Evolutionary conservation across 495 filamentous ascomycete species (phyloP).

Genomic region (Xylaria scruposa): DNA sequence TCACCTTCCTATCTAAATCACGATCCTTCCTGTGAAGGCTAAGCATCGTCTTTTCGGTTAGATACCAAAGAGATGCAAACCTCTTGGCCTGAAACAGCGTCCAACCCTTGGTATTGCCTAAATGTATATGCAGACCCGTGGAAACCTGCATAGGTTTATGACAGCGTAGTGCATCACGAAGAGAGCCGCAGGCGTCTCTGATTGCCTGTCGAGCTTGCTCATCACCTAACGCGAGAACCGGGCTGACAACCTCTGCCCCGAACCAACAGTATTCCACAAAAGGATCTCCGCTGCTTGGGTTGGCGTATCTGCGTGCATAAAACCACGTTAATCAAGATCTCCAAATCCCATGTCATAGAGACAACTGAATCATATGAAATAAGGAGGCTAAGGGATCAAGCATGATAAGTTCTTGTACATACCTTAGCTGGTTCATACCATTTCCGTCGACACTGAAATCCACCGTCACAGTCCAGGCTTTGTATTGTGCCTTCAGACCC

Average conservation of each 20-base stretch:
- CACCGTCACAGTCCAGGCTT: constrained; percentile 27
- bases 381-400: background rate
- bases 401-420: background rate
- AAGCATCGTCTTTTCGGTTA: constrained; percentile 25
- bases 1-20: background rate
- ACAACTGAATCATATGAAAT: background rate
- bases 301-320: background rate
- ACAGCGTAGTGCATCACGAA: constrained; percentile 30
- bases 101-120: constrained; percentile 36
- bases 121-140: constrained; percentile 33
- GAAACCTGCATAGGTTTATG: constrained; percentile 36
- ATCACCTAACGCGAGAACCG: constrained; percentile 7
- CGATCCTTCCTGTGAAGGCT: constrained; percentile 32
- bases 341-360: background rate
- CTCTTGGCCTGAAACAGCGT: constrained; percentile 31
- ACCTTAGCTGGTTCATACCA: constrained; percentile 13
- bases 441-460: constrained; percentile 29
- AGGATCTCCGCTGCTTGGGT: background rate
- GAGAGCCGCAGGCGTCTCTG: constrained; percentile 21
- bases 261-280: constrained; percentile 26
- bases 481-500: constrained; percentile 20
- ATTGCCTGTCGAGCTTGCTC: constrained; percentile 4
- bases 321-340: background rate
- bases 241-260: constrained; percentile 35
- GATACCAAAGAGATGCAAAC: constrained; percentile 33